Percentiles rank a stretch among this genome's conserved stretches.
Evolutionary conservation across 1,284 basidiomycete genomes (phyloP).

Genomic region (Trametes sp.): DNA sequence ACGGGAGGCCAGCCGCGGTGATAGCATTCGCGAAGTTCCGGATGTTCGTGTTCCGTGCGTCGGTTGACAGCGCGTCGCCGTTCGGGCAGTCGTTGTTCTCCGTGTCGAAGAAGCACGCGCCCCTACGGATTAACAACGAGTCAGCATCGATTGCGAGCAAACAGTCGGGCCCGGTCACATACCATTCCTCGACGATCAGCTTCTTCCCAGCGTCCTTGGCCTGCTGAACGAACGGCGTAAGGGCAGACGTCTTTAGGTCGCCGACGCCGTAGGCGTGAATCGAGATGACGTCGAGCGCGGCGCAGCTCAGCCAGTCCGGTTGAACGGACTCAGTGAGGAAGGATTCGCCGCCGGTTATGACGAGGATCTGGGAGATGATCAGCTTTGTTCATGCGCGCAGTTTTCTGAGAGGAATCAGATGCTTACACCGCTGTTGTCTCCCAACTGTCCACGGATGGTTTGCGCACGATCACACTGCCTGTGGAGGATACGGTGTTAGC

Average conservation of each 20-base stretch:
- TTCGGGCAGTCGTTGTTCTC: slow-evolving; percentile 42
- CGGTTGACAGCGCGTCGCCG: slow-evolving; percentile 33
- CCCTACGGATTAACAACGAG: slow-evolving; percentile 30
- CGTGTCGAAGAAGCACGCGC: slow-evolving; percentile 45
- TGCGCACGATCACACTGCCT: slow-evolving; percentile 50
- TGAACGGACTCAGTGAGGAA: slow-evolving; percentile 46
- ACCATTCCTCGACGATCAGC: slow-evolving; percentile 49
- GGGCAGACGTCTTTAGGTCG: slow-evolving; percentile 40
- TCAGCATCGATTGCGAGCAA: not conserved
- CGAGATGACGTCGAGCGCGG: slow-evolving; percentile 46
- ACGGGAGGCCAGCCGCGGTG: slow-evolving; percentile 45
- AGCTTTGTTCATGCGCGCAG: not conserved
- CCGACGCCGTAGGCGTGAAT: slow-evolving; percentile 50
- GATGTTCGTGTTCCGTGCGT: slow-evolving; percentile 42
- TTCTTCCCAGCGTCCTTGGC: slow-evolving; percentile 44
- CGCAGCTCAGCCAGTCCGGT: slow-evolving; percentile 44
- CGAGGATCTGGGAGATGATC: slow-evolving; percentile 40
- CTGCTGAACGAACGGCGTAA: slow-evolving; percentile 42
- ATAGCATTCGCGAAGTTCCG: slow-evolving; percentile 44
- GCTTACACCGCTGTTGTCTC: slow-evolving; percentile 38
- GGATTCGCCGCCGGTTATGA: slow-evolving; percentile 50
- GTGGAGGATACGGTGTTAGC: not conserved
- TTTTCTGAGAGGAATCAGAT: not conserved
- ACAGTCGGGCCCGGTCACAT: not conserved
- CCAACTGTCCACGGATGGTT: slow-evolving; percentile 44